Percentiles rank a stretch among this genome's conserved stretches.
These are phyloP conservation scores for Tremellales sp. DNA, from an alignment of 1,284 basidiomycete genomes.

Conservation along the genomic window DNA sequence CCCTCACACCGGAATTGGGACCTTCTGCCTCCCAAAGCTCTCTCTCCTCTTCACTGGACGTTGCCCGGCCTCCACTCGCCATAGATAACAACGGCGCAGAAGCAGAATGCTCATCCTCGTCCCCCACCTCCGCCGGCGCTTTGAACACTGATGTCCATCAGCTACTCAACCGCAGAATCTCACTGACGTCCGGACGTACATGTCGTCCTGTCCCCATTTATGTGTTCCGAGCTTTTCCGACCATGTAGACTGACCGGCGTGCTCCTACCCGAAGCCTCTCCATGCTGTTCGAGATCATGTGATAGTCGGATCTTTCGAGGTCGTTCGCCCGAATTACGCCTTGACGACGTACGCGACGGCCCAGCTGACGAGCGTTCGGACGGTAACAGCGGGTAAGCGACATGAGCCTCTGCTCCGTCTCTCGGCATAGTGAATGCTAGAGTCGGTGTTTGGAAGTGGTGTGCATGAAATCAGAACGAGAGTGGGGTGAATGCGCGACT, in stretches of 20 bases:
- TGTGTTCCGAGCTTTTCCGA: neutral
- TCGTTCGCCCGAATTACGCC: neutral
- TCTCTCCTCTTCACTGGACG: conserved; percentile 17
- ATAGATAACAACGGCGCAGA: conserved; percentile 21
- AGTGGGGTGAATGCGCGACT: neutral
- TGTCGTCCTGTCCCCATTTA: neutral
- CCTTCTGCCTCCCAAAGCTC: conserved; percentile 28
- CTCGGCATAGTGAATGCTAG: neutral
- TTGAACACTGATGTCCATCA: conserved; percentile 30
- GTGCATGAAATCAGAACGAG: too few relatives aligned
- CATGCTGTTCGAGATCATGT: neutral
- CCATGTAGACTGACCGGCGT: neutral
- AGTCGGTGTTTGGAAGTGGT: neutral
- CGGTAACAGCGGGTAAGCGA: neutral
- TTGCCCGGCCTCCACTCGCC: conserved; percentile 3
- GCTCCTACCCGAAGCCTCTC: neutral
- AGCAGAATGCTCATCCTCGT: conserved; percentile 26
- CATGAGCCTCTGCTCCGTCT: neutral
- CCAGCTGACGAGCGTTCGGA: neutral
- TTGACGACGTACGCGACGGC: neutral
- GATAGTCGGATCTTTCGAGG: neutral
- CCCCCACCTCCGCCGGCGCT: conserved; percentile 26
- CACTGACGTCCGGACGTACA: neutral
- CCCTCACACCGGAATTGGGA: conserved; percentile 23
- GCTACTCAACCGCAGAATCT: neutral